These are phyloP conservation scores for Coemansia sp. DNA, from an alignment of 371 early-diverging fungal species.

Conservation along the genomic window DNA sequence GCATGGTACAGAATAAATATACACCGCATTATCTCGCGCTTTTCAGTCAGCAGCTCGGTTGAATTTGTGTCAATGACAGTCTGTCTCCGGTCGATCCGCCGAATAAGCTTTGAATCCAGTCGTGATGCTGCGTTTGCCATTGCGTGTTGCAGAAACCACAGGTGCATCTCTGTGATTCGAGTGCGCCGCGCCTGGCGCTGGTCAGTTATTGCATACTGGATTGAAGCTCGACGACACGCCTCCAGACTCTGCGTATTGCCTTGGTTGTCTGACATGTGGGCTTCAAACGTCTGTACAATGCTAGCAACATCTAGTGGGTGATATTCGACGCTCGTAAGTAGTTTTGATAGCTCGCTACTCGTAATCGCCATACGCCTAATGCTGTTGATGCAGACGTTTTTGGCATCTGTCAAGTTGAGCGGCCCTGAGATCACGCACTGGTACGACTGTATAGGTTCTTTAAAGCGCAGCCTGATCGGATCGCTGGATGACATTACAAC, in stretches of 20 bases:
- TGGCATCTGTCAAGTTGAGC: constrained; percentile 12
- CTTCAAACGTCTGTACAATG: constrained; percentile 11
- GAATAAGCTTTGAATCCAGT: background rate
- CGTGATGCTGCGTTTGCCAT: background rate
- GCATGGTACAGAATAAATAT: constrained; percentile 21
- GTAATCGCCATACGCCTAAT: constrained; percentile 7
- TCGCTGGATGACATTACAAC: constrained; percentile 13
- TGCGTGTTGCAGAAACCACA: background rate
- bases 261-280: background rate
- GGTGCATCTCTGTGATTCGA: constrained; percentile 26
- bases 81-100: background rate
- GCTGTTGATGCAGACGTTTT: constrained; percentile 10
- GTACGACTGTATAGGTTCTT: background rate
- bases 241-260: background rate
- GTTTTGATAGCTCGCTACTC: background rate
- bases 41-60: background rate
- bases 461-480: background rate
- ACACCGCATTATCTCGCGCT: constrained; percentile 7
- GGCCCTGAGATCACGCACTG: constrained; percentile 13
- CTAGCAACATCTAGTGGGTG: constrained; percentile 15
- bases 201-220: constrained; percentile 6
- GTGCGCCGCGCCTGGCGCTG: constrained; percentile 1
- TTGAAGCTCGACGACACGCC: background rate
- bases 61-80: background rate
- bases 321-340: constrained; percentile 14